phyloP scores from a whole-genome alignment of 2,329 filamentous ascomycete genomes.

The Emmonsiellopsis sp. region DNA sequence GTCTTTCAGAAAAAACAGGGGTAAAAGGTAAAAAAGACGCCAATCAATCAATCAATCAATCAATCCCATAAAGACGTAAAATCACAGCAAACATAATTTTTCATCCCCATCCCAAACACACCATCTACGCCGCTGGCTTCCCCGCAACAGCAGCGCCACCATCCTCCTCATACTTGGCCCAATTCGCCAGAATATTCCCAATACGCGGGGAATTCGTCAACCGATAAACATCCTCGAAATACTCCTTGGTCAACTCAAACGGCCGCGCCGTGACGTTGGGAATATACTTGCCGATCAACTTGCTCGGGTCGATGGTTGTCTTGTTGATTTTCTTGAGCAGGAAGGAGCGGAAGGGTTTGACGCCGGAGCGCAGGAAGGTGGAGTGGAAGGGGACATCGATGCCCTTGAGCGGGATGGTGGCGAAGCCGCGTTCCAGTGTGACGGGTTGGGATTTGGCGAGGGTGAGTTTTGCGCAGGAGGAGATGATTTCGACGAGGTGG shows the following conservation, averaged over 20 bases:
- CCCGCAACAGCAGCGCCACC: background rate
- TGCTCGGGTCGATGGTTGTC: slow-evolving; percentile 93
- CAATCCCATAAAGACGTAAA: no score
- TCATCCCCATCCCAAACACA: no score
- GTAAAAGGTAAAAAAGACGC: no score
- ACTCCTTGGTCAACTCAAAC: slow-evolving; percentile 94
- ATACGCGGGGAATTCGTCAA: slow-evolving; percentile 67
- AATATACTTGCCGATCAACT: slow-evolving; percentile 97
- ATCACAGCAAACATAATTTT: no score
- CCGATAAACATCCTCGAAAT: slow-evolving; percentile 97
- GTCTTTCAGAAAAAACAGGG: no score
- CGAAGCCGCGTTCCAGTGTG: slow-evolving; percentile 87
- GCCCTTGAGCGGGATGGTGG: slow-evolving; percentile 90
- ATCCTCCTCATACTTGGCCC: slow-evolving; percentile 57
- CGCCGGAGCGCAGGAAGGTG: slow-evolving; percentile 92
- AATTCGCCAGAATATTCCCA: slow-evolving; percentile 62
- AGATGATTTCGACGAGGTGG: slow-evolving; percentile 84
- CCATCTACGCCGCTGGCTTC: no score
- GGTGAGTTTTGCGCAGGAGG: slow-evolving; percentile 76
- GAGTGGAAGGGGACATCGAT: slow-evolving; percentile 99
- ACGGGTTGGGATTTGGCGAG: slow-evolving; percentile 80
- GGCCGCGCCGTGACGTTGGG: slow-evolving; percentile 95
- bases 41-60: no score
- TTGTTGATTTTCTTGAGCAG: slow-evolving; percentile 99
- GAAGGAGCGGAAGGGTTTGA: slow-evolving; percentile 98